Conservation (phyloP, 2,329 filamentous ascomycete genomes). For the Ophiostoma triangulosporum region DNA sequence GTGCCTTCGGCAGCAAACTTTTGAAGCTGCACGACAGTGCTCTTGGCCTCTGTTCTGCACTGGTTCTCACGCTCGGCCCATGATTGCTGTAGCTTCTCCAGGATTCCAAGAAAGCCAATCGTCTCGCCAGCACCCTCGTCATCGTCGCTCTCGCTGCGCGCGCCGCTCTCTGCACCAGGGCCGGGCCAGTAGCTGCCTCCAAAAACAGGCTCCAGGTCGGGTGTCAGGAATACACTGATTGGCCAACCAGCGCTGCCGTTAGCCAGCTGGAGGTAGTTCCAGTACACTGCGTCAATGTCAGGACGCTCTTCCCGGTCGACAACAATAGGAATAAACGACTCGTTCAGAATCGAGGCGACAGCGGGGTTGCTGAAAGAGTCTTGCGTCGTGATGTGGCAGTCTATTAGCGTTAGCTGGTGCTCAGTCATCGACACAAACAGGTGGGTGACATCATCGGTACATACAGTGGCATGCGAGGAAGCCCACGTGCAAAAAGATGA, state of each 20-base stretch:
- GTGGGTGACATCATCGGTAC: constrained; percentile 18
- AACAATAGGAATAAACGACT: constrained; percentile 79
- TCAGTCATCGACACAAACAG: background rate
- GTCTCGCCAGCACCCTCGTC: constrained; percentile 31
- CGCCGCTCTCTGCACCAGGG: constrained; percentile 43
- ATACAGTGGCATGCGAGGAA: constrained; percentile 91
- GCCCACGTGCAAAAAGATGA: constrained; percentile 88
- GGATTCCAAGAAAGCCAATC: constrained; percentile 69
- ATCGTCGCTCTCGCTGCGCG: constrained; percentile 33
- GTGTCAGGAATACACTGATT: constrained; percentile 90
- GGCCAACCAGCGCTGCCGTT: constrained; percentile 88
- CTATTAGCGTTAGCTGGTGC: constrained; percentile 25
- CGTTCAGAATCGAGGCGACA: constrained; percentile 71
- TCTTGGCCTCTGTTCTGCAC: constrained; percentile 70
- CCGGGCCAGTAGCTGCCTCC: constrained; percentile 94
- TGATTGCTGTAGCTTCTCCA: constrained; percentile 59
- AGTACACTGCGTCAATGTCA: constrained; percentile 90
- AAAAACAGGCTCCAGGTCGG: constrained; percentile 84
- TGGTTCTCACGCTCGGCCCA: constrained; percentile 79
- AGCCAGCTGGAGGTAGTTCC: constrained; percentile 95
- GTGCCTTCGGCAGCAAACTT: constrained; percentile 86
- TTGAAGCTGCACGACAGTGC: constrained; percentile 66
- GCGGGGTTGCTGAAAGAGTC: constrained; percentile 80
- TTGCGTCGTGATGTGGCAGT: constrained; percentile 80
- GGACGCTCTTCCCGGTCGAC: constrained; percentile 89